Conservation (phyloP, 2,329 filamentous ascomycete genomes). For the Apiospora arundinis region DNA sequence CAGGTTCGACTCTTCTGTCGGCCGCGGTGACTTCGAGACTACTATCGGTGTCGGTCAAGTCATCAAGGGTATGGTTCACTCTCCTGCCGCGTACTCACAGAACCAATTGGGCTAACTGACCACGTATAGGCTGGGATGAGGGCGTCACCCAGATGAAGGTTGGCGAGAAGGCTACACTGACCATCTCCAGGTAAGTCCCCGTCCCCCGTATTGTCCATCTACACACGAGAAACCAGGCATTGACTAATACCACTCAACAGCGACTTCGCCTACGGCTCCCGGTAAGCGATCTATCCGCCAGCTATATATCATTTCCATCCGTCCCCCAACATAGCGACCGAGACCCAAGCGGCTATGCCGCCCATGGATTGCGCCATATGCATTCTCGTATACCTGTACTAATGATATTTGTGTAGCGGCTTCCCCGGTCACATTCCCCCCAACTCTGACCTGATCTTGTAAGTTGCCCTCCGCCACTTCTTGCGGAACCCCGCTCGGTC, state of each 20-base stretch:
- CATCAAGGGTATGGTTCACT: slow-evolving; percentile 75
- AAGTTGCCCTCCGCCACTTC: slow-evolving; percentile 9
- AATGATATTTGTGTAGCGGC: slow-evolving; percentile 27
- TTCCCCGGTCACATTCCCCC: slow-evolving; percentile 39
- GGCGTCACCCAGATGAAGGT: slow-evolving; percentile 85
- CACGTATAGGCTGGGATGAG: slow-evolving; percentile 76
- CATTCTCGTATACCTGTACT: not conserved
- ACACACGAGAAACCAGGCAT: not conserved
- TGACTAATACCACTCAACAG: slow-evolving; percentile 27
- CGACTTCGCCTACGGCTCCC: slow-evolving; percentile 41
- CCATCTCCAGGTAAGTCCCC: slow-evolving; percentile 73
- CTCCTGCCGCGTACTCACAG: not conserved
- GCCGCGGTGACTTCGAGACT: slow-evolving; percentile 77
- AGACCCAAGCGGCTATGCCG: not conserved
- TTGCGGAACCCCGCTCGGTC: slow-evolving; percentile 1
- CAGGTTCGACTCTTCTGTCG: slow-evolving; percentile 90
- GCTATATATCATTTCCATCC: not conserved
- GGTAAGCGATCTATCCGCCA: slow-evolving; percentile 33
- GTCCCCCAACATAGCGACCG: not conserved
- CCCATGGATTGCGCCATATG: not conserved
- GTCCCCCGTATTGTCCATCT: not conserved
- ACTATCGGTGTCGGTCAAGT: slow-evolving; percentile 83
- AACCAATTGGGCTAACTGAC: slow-evolving; percentile 24
- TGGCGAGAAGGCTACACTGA: slow-evolving; percentile 87
- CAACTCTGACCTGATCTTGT: slow-evolving; percentile 42